Evolutionary conservation across 305 asterid genomes (phyloP).

Genomic region (Stenogyne calaminthoides): DNA sequence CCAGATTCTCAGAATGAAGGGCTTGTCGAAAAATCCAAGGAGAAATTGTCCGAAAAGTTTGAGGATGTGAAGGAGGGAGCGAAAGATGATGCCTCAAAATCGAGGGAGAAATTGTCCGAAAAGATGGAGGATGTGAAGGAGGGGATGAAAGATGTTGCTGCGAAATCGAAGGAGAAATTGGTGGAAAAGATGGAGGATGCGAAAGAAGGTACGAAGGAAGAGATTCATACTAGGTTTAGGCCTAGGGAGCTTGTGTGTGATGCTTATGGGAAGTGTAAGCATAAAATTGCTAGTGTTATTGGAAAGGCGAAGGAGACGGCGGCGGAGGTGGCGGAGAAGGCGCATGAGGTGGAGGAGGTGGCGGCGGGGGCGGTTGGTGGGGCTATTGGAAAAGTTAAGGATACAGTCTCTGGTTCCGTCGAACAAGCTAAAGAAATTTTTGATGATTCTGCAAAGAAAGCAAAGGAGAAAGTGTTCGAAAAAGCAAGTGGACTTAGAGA

Average conservation of each 20-base stretch:
- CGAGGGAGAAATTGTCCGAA: conserved; percentile 23
- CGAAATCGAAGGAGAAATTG: conserved; percentile 7
- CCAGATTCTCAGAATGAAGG: conserved; percentile 26
- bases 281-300: conserved; percentile 35
- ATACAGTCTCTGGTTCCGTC: conserved; percentile 24
- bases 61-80: conserved; percentile 18
- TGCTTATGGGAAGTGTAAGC: conserved; percentile 53
- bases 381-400: conserved; percentile 33
- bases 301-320: conserved; percentile 36
- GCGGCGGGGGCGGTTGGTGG: neutral
- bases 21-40: neutral
- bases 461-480: conserved; percentile 1
- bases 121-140: conserved; percentile 23
- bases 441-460: conserved; percentile 17
- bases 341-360: no score
- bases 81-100: neutral
- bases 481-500: neutral
- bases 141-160: neutral
- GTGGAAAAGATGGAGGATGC: conserved; percentile 22
- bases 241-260: conserved; percentile 57
- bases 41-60: conserved; percentile 24
- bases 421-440: conserved; percentile 27
- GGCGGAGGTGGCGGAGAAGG: conserved; percentile 28
- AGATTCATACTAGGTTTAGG: conserved; percentile 10
- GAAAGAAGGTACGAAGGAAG: conserved; percentile 17